phyloP scores from a whole-genome alignment of 2,329 filamentous ascomycete genomes.

The Scedosporium minutisporum region DNA sequence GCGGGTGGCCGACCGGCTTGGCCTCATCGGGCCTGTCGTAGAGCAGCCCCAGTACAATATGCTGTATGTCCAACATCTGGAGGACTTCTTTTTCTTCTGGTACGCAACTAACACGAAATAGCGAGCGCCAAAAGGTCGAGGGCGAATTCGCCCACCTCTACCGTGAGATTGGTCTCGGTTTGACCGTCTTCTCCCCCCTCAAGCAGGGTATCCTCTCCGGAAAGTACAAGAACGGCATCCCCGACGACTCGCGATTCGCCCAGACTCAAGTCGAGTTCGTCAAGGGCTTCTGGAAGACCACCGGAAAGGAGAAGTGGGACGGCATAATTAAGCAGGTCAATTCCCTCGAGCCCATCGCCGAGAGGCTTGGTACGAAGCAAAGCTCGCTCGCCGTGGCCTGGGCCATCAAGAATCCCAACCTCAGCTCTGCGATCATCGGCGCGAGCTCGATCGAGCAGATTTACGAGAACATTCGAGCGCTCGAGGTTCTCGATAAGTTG shows the following conservation, averaged over 20 bases:
- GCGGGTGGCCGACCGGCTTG: slow-evolving; percentile 49
- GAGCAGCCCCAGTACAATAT: slow-evolving; percentile 62
- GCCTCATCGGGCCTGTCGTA: slow-evolving; percentile 53
- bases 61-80: slow-evolving; percentile 22
- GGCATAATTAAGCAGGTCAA: slow-evolving; percentile 49
- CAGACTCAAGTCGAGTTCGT: slow-evolving; percentile 47
- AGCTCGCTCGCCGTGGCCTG: slow-evolving; percentile 50
- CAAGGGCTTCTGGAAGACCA: slow-evolving; percentile 40
- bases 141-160: slow-evolving; percentile 52
- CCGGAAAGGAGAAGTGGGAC: slow-evolving; percentile 43
- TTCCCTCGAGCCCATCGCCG: slow-evolving; percentile 51
- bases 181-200: slow-evolving; percentile 56
- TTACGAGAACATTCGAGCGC: slow-evolving; percentile 47
- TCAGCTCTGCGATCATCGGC: slow-evolving; percentile 52
- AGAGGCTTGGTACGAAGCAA: slow-evolving; percentile 50
- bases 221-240: slow-evolving; percentile 57
- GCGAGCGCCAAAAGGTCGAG: slow-evolving; percentile 50
- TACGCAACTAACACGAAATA: background rate
- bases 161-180: slow-evolving; percentile 47
- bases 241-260: slow-evolving; percentile 47
- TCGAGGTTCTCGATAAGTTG: slow-evolving; percentile 43
- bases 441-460: slow-evolving; percentile 50
- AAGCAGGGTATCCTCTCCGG: slow-evolving; percentile 50
- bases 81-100: background rate
- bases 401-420: slow-evolving; percentile 52